A percentile compares a stretch with the other conserved stretches of the same genome.
Evolutionary conservation across 2,329 filamentous ascomycete genomes (phyloP).

Genomic region (Didymella pomorum): DNA sequence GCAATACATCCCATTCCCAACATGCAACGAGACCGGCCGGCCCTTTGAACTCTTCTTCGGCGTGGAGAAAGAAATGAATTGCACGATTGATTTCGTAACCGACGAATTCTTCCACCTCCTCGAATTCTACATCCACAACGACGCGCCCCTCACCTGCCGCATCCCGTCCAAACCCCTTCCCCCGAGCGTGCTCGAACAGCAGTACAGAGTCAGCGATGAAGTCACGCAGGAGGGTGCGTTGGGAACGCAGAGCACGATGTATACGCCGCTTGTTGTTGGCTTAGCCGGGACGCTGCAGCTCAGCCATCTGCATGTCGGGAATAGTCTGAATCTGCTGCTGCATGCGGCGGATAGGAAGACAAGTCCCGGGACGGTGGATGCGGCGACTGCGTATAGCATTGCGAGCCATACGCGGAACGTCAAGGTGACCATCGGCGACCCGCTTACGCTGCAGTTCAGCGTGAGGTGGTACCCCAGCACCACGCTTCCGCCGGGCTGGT

Average conservation of each 20-base stretch:
- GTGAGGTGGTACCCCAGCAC: constrained; percentile 88
- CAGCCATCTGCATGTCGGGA: constrained; percentile 85
- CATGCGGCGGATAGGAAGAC: constrained; percentile 67
- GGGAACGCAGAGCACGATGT: constrained; percentile 53
- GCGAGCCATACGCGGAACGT: constrained; percentile 65
- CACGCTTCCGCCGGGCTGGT: constrained; percentile 67
- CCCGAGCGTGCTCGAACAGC: constrained; percentile 44
- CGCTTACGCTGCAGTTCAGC: constrained; percentile 78
- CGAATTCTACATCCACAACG: constrained; percentile 98
- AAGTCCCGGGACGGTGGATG: constrained; percentile 79
- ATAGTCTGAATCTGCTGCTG: constrained; percentile 86
- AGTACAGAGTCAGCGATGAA: constrained; percentile 50
- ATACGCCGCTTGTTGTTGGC: constrained; percentile 87
- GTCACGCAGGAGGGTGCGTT: constrained; percentile 49
- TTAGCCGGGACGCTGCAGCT: constrained; percentile 87
- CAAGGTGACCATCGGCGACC: constrained; percentile 86
- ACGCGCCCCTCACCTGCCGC: constrained; percentile 90
- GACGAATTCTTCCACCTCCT: constrained; percentile 86
- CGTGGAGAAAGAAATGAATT: constrained; percentile 80
- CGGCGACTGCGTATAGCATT: constrained; percentile 85
- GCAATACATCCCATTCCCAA: constrained; percentile 89
- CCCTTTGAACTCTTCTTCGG: constrained; percentile 89
- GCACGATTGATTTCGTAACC: constrained; percentile 78
- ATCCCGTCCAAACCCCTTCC: constrained; percentile 77
- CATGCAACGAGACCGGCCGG: constrained; percentile 84